phyloP scores from a whole-genome alignment of 352 stramenopile genomes.

The Pythium utonaiense region DNA sequence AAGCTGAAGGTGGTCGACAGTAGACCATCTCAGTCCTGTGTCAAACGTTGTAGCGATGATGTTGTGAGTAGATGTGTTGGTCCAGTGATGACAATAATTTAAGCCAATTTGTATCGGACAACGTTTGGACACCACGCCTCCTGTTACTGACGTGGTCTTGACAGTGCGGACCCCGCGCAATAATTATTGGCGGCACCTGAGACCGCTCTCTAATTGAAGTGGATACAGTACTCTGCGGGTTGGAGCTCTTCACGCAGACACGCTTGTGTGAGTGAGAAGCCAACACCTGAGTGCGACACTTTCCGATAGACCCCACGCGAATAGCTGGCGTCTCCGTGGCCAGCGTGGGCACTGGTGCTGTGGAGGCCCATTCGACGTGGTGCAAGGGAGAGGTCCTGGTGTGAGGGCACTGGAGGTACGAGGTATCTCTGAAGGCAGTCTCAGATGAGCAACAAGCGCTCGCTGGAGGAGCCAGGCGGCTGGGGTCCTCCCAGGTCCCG shows the following conservation, averaged over 20 bases:
- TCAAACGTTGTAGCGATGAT: background rate
- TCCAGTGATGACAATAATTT: constrained; percentile 9
- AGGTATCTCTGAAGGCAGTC: background rate
- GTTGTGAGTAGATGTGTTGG: constrained; percentile 3
- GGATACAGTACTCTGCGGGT: background rate
- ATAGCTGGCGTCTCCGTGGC: background rate
- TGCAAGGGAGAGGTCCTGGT: background rate
- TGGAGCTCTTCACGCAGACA: background rate
- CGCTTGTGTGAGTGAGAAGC: background rate
- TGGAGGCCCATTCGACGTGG: background rate
- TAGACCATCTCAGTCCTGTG: background rate
- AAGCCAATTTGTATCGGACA: constrained; percentile 1
- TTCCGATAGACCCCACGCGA: background rate
- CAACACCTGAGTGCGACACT: constrained; percentile 4
- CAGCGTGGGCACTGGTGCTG: background rate
- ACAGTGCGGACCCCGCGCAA: background rate
- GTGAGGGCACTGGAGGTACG: too few species aligned
- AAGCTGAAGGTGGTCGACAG: background rate
- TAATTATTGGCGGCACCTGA: background rate
- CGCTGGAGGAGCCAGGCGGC: constrained; percentile 4
- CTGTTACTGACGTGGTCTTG: background rate
- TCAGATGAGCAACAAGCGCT: constrained; percentile 15
- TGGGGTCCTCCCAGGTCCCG: constrained; percentile 3
- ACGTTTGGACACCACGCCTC: background rate
- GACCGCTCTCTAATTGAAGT: constrained; percentile 4